Conservation (phyloP, 495 filamentous ascomycete genomes). For the Halenospora varia region DNA sequence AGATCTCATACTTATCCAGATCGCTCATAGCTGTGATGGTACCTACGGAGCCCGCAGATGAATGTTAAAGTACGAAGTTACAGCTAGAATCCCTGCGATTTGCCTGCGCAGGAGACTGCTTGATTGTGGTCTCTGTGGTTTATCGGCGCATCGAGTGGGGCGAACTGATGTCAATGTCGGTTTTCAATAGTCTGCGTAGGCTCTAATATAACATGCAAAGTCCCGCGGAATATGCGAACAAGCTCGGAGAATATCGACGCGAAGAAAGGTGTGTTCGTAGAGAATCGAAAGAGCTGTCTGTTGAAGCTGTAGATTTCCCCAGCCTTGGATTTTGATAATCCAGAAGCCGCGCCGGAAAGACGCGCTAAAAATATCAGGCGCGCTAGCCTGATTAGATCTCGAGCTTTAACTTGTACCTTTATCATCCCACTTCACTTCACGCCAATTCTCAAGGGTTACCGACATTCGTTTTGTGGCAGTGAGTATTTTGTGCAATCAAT, state of each 20-base stretch:
- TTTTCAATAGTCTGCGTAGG: not conserved
- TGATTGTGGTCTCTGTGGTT: not conserved
- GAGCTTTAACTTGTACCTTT: not conserved
- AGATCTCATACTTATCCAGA: conserved; percentile 64
- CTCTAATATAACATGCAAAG: not conserved
- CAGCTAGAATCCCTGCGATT: not conserved
- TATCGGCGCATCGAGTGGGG: conserved; percentile 18
- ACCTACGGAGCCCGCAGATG: not conserved
- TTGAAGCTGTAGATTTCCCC: not conserved
- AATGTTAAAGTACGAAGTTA: not conserved
- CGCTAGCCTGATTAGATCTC: not conserved
- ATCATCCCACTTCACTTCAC: not conserved
- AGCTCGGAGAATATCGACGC: not conserved
- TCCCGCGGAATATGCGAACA: not conserved
- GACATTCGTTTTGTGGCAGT: not conserved
- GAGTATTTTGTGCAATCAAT: not conserved
- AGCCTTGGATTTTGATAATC: not conserved
- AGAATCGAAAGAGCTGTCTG: not conserved
- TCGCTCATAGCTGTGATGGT: conserved; percentile 62
- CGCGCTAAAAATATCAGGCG: not conserved
- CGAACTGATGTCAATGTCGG: not conserved
- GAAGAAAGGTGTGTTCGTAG: not conserved
- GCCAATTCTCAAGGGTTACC: not conserved
- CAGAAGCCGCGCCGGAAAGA: not conserved
- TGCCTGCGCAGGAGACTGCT: not conserved